phyloP scores from a whole-genome alignment of 306 rosid genomes.

The Benincasa hispida region DNA sequence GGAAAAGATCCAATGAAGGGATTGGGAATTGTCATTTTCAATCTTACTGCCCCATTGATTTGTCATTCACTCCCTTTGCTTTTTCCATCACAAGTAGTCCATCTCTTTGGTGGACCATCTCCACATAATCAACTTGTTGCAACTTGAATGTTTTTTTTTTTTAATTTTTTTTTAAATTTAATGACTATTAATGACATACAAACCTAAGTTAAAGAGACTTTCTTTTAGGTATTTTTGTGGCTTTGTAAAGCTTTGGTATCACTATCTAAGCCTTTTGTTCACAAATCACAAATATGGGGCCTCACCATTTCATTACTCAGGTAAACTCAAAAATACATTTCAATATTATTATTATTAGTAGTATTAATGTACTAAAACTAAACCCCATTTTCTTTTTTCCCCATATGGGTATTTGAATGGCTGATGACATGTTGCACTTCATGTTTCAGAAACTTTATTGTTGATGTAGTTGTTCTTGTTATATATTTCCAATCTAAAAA shows the following conservation, averaged over 20 bases:
- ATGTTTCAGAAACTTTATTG: neutral
- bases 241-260: neutral
- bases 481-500: no score
- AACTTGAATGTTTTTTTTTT: neutral
- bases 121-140: neutral
- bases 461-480: neutral
- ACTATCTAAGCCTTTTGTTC: neutral
- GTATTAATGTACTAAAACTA: neutral
- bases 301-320: no score
- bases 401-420: neutral
- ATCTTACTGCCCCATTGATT: neutral
- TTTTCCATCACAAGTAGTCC: conserved; percentile 2
- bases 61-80: neutral
- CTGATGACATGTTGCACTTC: neutral
- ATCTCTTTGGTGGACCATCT: conserved; percentile 2
- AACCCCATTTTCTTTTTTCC: neutral
- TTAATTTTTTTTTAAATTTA: neutral
- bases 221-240: neutral
- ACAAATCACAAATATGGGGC: neutral
- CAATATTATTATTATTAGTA: no score
- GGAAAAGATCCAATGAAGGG: neutral
- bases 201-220: neutral
- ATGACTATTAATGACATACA: neutral
- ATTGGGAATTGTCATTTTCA: conserved; percentile 3
- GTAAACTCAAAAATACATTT: no score